A percentile compares a stretch with the other conserved stretches of the same genome.
phyloP scores from a whole-genome alignment of 495 filamentous ascomycete genomes.

The Hypoxylon fragiforme region DNA sequence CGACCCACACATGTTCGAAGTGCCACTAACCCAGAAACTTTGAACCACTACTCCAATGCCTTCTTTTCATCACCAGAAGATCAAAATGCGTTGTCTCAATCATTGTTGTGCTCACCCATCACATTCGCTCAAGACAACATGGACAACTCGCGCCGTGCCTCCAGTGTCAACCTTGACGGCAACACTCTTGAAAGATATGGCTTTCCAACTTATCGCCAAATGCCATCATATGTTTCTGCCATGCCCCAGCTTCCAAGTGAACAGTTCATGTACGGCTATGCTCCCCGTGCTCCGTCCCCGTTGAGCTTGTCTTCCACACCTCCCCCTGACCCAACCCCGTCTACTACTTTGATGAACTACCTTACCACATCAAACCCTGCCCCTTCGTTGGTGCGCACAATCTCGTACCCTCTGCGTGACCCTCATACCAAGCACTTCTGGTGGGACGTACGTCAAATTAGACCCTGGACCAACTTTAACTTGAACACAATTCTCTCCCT shows the following conservation, averaged over 20 bases:
- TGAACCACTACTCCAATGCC: constrained; percentile 57
- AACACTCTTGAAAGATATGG: constrained; percentile 67
- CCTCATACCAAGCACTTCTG: constrained; percentile 81
- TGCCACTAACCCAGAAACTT: constrained; percentile 65
- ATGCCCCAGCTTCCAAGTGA: constrained; percentile 44
- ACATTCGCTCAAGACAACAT: constrained; percentile 57
- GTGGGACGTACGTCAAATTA: constrained; percentile 91
- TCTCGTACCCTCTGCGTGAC: constrained; percentile 69
- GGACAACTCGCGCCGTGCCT: constrained; percentile 62
- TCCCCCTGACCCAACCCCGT: constrained; percentile 49
- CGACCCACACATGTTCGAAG: constrained; percentile 62
- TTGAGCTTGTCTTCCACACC: constrained; percentile 48
- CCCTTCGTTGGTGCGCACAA: constrained; percentile 77
- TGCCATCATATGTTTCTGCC: constrained; percentile 66
- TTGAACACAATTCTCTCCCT: constrained; percentile 72
- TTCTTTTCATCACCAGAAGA: constrained; percentile 42
- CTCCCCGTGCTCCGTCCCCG: constrained; percentile 55
- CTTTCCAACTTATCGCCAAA: constrained; percentile 79
- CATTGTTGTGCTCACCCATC: constrained; percentile 68
- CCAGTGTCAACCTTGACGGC: constrained; percentile 70
- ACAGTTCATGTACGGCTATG: constrained; percentile 50
- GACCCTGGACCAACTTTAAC: constrained; percentile 78
- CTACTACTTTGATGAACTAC: constrained; percentile 75
- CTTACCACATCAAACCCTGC: constrained; percentile 78
- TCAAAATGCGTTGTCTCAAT: constrained; percentile 42